phyloP scores from a whole-genome alignment of 2,329 filamentous ascomycete species.

The Phyllosticta citrichinensis region DNA sequence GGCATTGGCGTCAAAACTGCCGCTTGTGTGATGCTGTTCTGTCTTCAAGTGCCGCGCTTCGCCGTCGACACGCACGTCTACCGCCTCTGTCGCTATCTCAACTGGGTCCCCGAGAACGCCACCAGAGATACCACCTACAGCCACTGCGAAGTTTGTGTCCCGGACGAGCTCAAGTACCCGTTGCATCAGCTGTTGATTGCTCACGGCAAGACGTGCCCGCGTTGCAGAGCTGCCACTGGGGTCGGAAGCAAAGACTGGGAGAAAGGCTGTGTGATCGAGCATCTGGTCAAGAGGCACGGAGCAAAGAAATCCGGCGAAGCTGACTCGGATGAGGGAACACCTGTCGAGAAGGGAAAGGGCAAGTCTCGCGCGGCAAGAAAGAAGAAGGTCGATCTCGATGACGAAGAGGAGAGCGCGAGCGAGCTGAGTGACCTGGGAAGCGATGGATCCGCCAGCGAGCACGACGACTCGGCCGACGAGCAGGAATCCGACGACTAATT shows the following conservation, averaged over 20 bases:
- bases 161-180: constrained; percentile 53
- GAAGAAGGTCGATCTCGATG: neutral
- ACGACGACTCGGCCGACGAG: neutral
- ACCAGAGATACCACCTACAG: constrained; percentile 45
- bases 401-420: neutral
- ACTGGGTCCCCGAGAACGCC: constrained; percentile 46
- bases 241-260: constrained; percentile 54
- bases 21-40: constrained; percentile 55
- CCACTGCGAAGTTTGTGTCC: constrained; percentile 51
- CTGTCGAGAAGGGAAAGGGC: neutral
- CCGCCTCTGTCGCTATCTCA: constrained; percentile 50
- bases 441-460: neutral
- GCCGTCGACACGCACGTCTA: constrained; percentile 60
- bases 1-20: constrained; percentile 59
- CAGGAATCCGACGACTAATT: neutral
- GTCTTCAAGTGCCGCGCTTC: constrained; percentile 52
- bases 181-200: constrained; percentile 52
- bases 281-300: constrained; percentile 49
- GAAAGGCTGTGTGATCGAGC: constrained; percentile 53
- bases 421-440: constrained; percentile 6
- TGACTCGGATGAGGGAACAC: neutral
- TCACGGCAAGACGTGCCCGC: constrained; percentile 52
- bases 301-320: constrained; percentile 36
- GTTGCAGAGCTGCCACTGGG: constrained; percentile 52
- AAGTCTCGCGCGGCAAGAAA: neutral